Conservation (phyloP, 805 yeast species). For the Starmerella roubikii region DNA sequence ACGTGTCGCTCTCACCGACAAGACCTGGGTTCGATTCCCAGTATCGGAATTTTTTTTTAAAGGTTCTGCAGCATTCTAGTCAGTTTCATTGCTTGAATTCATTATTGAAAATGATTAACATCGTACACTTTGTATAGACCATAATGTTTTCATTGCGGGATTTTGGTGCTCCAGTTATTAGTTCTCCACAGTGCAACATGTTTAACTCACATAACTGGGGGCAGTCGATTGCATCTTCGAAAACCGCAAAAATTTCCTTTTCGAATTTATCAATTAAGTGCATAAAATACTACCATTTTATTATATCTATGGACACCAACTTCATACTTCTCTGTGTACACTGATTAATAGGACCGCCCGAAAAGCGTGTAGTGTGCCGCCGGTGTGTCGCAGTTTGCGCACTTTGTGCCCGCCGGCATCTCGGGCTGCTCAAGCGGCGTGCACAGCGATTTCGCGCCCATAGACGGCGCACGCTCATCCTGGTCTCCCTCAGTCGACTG, state of each 20-base stretch:
- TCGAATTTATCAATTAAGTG: background rate
- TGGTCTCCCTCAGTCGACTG: constrained; percentile 68
- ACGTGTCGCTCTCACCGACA: constrained; percentile 78
- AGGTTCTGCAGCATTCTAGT: background rate
- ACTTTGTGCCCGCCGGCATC: constrained; percentile 63
- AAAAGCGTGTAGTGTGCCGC: constrained; percentile 87
- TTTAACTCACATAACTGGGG: too few species aligned
- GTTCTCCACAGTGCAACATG: too few species aligned
- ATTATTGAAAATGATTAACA: too few species aligned
- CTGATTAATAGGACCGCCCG: constrained; percentile 75
- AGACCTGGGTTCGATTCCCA: constrained; percentile 31
- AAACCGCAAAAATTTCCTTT: too few species aligned
- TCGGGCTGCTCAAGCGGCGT: constrained; percentile 88
- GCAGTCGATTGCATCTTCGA: too few species aligned
- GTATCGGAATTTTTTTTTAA: constrained; percentile 22
- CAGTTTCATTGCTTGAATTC: background rate
- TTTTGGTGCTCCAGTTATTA: too few species aligned
- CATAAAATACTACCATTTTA: too few species aligned
- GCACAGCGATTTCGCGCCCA: constrained; percentile 99
- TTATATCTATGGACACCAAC: too few species aligned
- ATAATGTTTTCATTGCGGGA: too few species aligned
- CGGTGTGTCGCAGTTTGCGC: constrained; percentile 66
- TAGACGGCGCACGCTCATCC: constrained; percentile 94
- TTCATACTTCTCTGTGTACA: too few species aligned
- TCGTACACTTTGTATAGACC: too few species aligned